Evolutionary conservation across 441 rosid genomes (phyloP).

Genomic region (Gossypium davidsonii): DNA sequence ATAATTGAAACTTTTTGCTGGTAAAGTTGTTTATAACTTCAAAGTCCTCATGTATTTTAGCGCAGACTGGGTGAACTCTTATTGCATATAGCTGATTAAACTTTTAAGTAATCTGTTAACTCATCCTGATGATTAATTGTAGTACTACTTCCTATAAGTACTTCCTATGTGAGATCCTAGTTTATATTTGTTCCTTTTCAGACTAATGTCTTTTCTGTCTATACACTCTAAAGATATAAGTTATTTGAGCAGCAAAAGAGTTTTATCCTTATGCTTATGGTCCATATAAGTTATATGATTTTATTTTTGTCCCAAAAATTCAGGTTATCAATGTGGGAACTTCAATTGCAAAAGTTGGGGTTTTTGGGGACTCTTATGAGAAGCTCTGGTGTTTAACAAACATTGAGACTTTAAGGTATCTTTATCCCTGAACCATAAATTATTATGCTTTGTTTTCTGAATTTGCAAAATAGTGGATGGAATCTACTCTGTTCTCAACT

Average conservation of each 20-base stretch:
- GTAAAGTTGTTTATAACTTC: neutral
- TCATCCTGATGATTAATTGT: neutral
- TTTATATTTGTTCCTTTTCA: neutral
- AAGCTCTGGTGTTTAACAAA: slow-evolving; percentile 95
- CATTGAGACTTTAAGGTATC: slow-evolving; percentile 82
- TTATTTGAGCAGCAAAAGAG: neutral
- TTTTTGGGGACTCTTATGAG: slow-evolving; percentile 52
- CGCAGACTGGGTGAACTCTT: neutral
- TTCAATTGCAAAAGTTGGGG: slow-evolving; percentile 79
- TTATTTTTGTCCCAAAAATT: slow-evolving; percentile 10
- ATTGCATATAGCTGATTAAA: neutral
- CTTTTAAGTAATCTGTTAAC: neutral
- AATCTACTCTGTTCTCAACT: neutral
- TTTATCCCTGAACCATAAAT: neutral
- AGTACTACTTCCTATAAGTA: neutral
- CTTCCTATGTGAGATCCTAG: neutral
- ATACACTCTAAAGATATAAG: neutral
- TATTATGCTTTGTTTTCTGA: neutral
- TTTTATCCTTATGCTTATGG: neutral
- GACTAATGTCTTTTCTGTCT: neutral
- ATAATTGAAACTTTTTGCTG: neutral
- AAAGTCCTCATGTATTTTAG: neutral
- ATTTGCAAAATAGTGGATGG: neutral
- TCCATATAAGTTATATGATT: neutral
- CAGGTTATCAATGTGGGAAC: slow-evolving; percentile 93